Conservation (phyloP, 2,329 filamentous ascomycete species). For the Claviceps sp. region DNA sequence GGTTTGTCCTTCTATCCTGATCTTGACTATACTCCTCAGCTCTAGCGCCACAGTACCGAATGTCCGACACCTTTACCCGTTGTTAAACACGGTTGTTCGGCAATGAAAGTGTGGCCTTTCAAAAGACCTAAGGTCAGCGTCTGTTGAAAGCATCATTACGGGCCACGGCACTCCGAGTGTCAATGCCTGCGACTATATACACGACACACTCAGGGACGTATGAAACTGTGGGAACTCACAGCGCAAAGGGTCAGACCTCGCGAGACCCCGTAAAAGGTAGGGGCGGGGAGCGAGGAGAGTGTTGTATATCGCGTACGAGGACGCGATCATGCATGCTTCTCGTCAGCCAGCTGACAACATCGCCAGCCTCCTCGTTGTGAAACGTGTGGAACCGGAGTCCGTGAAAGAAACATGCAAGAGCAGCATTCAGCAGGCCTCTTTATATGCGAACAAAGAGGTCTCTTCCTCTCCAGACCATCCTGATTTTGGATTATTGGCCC, state of each 20-base stretch:
- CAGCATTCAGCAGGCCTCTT: no score
- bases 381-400: slow-evolving; percentile 35
- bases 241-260: slow-evolving; percentile 47
- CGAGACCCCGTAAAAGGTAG: slow-evolving; percentile 49
- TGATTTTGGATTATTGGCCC: no score
- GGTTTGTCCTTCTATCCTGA: slow-evolving; percentile 12
- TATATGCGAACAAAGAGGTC: no score
- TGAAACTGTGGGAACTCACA: slow-evolving; percentile 29
- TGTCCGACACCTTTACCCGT: slow-evolving; percentile 23
- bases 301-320: slow-evolving; percentile 56
- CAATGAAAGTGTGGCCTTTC: slow-evolving; percentile 42
- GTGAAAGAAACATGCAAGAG: neutral
- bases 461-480: no score
- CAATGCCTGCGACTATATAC: neutral
- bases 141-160: neutral
- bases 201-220: neutral
- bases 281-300: slow-evolving; percentile 48
- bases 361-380: slow-evolving; percentile 56
- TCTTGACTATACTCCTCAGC: no score
- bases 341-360: slow-evolving; percentile 52
- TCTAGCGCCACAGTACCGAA: no score
- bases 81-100: slow-evolving; percentile 40
- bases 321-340: slow-evolving; percentile 52
- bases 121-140: neutral
- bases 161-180: neutral